Conservation (phyloP, 192 early-diverging fungal genomes). For the Linnemannia zychae region DNA sequence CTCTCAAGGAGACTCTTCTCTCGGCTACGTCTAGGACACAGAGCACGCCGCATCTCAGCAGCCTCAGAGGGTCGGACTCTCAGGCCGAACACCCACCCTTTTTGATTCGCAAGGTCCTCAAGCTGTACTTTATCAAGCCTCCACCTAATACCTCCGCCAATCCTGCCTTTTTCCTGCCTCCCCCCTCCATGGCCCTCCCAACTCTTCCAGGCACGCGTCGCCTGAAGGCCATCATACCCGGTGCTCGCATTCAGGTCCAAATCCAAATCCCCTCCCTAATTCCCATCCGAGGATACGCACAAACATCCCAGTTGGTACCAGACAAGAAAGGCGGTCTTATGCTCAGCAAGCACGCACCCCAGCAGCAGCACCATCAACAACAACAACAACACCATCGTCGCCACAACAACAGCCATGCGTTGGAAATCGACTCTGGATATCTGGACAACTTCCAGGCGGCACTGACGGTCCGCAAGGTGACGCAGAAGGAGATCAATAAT, state of each 20-base stretch:
- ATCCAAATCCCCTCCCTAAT: slow-evolving; percentile 45
- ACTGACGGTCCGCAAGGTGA: slow-evolving; percentile 43
- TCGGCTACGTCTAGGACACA: slow-evolving; percentile 7
- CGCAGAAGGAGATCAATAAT: slow-evolving; percentile 25
- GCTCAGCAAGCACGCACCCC: slow-evolving; percentile 12
- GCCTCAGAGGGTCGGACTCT: not conserved
- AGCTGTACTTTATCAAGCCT: slow-evolving; percentile 50
- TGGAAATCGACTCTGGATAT: slow-evolving; percentile 14
- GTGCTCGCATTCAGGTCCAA: slow-evolving; percentile 51
- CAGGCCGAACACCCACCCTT: slow-evolving; percentile 25
- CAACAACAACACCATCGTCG: not conserved
- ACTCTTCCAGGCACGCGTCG: slow-evolving; percentile 42
- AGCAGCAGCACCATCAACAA: slow-evolving; percentile 7
- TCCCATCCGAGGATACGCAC: slow-evolving; percentile 43
- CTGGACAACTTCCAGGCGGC: slow-evolving; percentile 51
- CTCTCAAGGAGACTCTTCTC: slow-evolving; percentile 8
- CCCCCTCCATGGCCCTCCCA: slow-evolving; percentile 43
- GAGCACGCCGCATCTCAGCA: slow-evolving; percentile 14
- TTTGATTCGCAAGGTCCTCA: slow-evolving; percentile 42
- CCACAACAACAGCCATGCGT: not conserved
- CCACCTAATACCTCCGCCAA: slow-evolving; percentile 26
- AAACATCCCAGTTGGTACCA: slow-evolving; percentile 40
- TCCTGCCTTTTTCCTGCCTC: slow-evolving; percentile 33
- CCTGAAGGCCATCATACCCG: slow-evolving; percentile 49
- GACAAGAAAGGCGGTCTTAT: slow-evolving; percentile 40